Evolutionary conservation across 1,284 basidiomycete genomes (phyloP), one percentile per base, ranked within the genome.

Genomic region (Rhodofomes roseus): DNA sequence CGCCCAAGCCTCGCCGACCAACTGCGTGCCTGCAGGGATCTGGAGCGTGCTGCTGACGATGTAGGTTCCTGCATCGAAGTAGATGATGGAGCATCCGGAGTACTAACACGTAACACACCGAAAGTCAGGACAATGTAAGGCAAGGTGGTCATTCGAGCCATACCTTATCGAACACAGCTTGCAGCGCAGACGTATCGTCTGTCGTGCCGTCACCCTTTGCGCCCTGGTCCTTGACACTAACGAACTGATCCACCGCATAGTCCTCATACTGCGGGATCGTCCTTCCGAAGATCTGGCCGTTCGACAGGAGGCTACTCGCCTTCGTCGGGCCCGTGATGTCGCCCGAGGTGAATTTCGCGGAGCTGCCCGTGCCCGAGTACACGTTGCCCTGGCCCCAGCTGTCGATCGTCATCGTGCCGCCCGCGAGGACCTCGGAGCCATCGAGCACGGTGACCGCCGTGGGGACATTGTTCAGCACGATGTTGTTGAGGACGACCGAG

Each of bases 1-100:
- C 4, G 87, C 81, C 89, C 89, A 93, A 0, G 82, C 87, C 69
- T 93, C 90, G 36, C 91, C 91, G 4, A 88, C 81, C 36, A 93
- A 77, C 57, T 83, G 84, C 1, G 87, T 82, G 20, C 86, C 89
- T 1, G 84, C 81, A 18, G 90, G 91, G 56, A 93, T 86, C 1
- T 77, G 79, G 52, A 93, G 77, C 4, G 91, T 93, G 46, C 82
- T 80, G 14, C 86, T 83, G 64, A 93, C 79, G 58, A 87, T 73
- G 72, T 93, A 93, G 40, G 68, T 68, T 43, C 89, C 89, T 4
- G 84, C 84, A 63, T 90, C 87, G 66, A 92, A 83, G 76, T 88
- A 92, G 57, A 92, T 85, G 66, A 92, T 86, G 70, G 87, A 89
- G 76, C 86, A 87, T 4, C 86, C 87, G 41, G 87, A 74, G 68